These are phyloP conservation scores for Monosporascus cannonballus DNA, from an alignment of 2,329 filamentous ascomycete genomes.

Conservation along the genomic window DNA sequence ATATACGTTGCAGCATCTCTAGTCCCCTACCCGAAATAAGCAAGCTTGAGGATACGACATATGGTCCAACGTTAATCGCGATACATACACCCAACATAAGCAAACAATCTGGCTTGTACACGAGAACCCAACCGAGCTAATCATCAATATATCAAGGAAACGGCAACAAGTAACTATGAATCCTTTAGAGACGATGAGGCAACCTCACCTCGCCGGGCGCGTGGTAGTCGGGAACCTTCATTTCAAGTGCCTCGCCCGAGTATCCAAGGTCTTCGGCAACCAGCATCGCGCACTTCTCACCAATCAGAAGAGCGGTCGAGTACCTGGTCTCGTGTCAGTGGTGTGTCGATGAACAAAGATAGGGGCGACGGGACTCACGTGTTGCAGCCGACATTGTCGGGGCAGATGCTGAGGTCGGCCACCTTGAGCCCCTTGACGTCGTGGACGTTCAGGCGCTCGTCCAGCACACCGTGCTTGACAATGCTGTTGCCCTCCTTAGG, in stretches of 20 bases:
- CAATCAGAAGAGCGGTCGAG: constrained; percentile 66
- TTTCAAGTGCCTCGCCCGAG: constrained; percentile 64
- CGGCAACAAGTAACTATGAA: not conserved
- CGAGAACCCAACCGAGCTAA: too few species aligned
- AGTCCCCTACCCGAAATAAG: too few species aligned
- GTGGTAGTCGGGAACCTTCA: constrained; percentile 65
- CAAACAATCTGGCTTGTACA: too few species aligned
- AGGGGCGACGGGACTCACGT: constrained; percentile 39
- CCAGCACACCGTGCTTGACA: constrained; percentile 72
- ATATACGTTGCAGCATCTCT: too few species aligned
- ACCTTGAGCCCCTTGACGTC: constrained; percentile 74
- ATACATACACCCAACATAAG: too few species aligned
- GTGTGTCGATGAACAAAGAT: not conserved
- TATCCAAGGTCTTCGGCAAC: constrained; percentile 70
- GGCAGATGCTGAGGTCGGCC: constrained; percentile 69
- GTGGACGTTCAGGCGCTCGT: constrained; percentile 72
- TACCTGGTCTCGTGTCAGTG: constrained; percentile 35
- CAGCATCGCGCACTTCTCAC: constrained; percentile 67
- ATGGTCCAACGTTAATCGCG: too few species aligned
- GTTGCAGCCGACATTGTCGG: constrained; percentile 70
- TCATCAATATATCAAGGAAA: too few species aligned
- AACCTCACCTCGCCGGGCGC: constrained; percentile 44
- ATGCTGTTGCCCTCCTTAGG: constrained; percentile 71
- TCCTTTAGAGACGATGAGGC: constrained; percentile 32
- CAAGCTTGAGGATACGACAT: too few species aligned